Evolutionary conservation across 495 filamentous ascomycete genomes (phyloP).

Genomic region (Trichocladium uniseriatum): DNA sequence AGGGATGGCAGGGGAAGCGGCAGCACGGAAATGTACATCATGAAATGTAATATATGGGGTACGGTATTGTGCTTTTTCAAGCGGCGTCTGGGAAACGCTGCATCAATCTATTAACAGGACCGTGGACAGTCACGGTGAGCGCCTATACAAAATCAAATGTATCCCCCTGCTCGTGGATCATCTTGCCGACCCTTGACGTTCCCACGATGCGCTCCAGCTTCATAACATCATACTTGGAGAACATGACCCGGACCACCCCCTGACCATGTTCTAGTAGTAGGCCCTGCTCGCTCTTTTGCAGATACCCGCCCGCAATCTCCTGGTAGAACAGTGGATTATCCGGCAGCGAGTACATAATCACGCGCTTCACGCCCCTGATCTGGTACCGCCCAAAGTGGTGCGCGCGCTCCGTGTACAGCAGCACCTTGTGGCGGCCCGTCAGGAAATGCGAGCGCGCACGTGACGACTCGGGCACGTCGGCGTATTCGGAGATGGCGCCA

Average conservation of each 20-base stretch:
- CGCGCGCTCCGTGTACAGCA: conserved; percentile 85
- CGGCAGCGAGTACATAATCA: conserved; percentile 80
- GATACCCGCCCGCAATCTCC: conserved; percentile 71
- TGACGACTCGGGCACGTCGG: conserved; percentile 60
- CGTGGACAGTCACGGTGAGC: too few species aligned
- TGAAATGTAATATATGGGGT: not conserved
- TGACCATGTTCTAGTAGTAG: conserved; percentile 40
- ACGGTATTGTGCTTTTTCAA: not conserved
- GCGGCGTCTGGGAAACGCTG: not conserved
- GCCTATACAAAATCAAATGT: conserved; percentile 67
- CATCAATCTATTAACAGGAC: not conserved
- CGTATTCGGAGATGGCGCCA: conserved; percentile 82
- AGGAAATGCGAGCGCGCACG: conserved; percentile 83
- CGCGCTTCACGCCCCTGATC: conserved; percentile 65
- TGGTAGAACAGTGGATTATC: conserved; percentile 82
- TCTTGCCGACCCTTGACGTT: conserved; percentile 62
- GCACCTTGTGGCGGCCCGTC: conserved; percentile 65
- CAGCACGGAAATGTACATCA: conserved; percentile 3
- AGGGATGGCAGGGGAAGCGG: not conserved
- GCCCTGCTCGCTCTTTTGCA: conserved; percentile 48
- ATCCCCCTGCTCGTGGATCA: conserved; percentile 69
- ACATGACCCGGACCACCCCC: conserved; percentile 58
- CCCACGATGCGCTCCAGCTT: conserved; percentile 87
- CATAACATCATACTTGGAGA: conserved; percentile 80
- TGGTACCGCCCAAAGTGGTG: conserved; percentile 88